A percentile compares a stretch with the other conserved stretches of the same genome.
These are phyloP conservation scores for Strombidium stylifer DNA, from an alignment of 73 alveolate species.

Conservation along the genomic window DNA sequence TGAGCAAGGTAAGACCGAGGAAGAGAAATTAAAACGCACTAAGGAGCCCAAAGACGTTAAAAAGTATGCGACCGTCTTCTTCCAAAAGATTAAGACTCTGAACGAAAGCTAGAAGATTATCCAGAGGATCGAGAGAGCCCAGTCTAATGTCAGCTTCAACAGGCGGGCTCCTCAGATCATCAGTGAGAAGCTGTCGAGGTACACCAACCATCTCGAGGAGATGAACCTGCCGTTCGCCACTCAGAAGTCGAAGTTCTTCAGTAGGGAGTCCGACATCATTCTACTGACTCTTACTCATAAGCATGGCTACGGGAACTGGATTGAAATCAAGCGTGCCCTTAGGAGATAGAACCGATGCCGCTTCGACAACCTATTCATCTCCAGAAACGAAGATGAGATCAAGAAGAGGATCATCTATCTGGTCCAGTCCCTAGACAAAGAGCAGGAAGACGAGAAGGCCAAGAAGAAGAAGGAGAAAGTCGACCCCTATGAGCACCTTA, in stretches of 20 bases:
- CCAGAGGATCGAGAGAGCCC: constrained; percentile 90
- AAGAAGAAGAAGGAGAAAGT: constrained; percentile 35
- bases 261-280: constrained; percentile 76
- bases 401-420: constrained; percentile 93
- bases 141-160: constrained; percentile 64
- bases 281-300: constrained; percentile 85
- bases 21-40: constrained; percentile 71
- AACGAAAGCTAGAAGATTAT: constrained; percentile 89
- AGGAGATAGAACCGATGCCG: constrained; percentile 86
- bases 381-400: constrained; percentile 92
- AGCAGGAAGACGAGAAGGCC: constrained; percentile 57
- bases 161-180: constrained; percentile 50
- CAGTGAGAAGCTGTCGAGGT: constrained; percentile 29
- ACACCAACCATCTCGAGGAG: constrained; percentile 71
- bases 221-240: constrained; percentile 63
- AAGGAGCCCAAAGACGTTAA: constrained; percentile 86
- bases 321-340: constrained; percentile 78
- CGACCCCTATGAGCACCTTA: neutral
- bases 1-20: no score
- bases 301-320: constrained; percentile 97
- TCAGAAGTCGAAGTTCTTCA: constrained; percentile 73
- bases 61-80: constrained; percentile 83
- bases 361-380: constrained; percentile 92
- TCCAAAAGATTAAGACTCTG: constrained; percentile 88
- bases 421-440: constrained; percentile 94